Evolutionary conservation across 2,329 filamentous ascomycete species (phyloP).

Genomic region (Pseudocercospora fijiensis): DNA sequence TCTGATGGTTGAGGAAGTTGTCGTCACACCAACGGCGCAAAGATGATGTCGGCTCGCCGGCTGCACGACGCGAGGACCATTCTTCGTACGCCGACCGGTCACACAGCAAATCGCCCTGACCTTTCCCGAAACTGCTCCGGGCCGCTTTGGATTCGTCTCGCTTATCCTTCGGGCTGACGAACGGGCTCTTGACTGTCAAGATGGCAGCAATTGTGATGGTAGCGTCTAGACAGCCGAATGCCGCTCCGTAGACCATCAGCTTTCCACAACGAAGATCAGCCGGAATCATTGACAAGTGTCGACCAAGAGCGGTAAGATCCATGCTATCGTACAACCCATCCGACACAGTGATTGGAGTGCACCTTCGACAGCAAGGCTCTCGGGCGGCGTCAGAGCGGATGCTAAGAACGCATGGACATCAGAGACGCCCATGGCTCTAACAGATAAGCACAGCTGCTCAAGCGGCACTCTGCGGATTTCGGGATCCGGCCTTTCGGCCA

Average conservation of each 20-base stretch:
- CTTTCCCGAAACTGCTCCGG: constrained; percentile 68
- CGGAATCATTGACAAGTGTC: constrained; percentile 91
- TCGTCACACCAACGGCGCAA: constrained; percentile 76
- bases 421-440: constrained; percentile 88
- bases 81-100: constrained; percentile 81
- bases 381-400: constrained; percentile 85
- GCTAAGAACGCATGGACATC: constrained; percentile 80
- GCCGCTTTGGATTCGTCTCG: constrained; percentile 79
- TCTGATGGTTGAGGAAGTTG: constrained; percentile 81
- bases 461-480: constrained; percentile 91
- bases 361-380: constrained; percentile 78
- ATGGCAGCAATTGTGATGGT: constrained; percentile 88
- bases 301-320: constrained; percentile 83
- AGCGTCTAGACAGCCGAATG: constrained; percentile 88
- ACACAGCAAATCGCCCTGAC: constrained; percentile 82
- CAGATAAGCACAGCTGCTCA: constrained; percentile 90
- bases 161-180: constrained; percentile 78
- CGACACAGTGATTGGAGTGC: constrained; percentile 75
- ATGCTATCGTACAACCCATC: constrained; percentile 84
- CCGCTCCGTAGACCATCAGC: constrained; percentile 89
- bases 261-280: constrained; percentile 91
- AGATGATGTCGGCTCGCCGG: constrained; percentile 58
- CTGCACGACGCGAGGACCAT: constrained; percentile 68
- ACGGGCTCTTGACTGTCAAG: constrained; percentile 84
- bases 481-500: constrained; percentile 85